Base-by-base conservation (phyloP, 495 filamentous ascomycete species). In the Hypoxylon intermedium region DNA sequence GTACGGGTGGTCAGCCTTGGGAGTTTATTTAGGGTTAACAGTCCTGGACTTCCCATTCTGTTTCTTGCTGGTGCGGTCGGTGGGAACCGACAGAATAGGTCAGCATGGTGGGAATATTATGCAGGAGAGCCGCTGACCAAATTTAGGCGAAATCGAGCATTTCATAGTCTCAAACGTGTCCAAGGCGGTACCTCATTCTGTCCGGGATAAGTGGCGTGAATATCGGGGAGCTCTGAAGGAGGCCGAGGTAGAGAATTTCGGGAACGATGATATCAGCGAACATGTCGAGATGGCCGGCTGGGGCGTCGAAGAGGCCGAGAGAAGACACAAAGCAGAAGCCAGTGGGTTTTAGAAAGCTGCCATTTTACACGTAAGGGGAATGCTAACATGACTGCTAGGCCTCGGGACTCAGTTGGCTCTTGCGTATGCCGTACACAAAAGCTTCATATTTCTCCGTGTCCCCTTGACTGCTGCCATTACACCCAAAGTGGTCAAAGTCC, bases 351-450 rank as follows among this genome's bases (percentile, higher is more conserved):
- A 21, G 5, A 0, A 44, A n/a, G n/a, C 15, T 2, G 28, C 9
- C n/a, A 13, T 5, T 16, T n/a, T 56, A 24, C 26, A 38, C 23
- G 11, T 19, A 18, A 41, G 34, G 42, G 64, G 24, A 6, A 9
- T 36, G 6, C 41, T 64, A 5, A 58, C 15, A 50, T 50, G 73
- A 20, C 11, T 37, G 3, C 9, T 28, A 77, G 80, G 81, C 60
- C 69, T 85, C 28, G 80, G 79, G 41, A 99, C 94, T 3, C 92
- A 97, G 65, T 77, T 98, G 20, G 94, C 89, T 11, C 83, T 99
- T 11, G 95, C 94, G 5, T 99, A 99, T 65, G 94, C 93, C 0
- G 88, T 99, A 46, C 94, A 99, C 79, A 99, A 99, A 75, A 94
- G 89, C 59, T 93, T 98, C 73, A 97, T 99, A 47, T 97, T 99